phyloP scores from a whole-genome alignment of 2,329 filamentous ascomycete genomes.

The Verticillium isaacii region DNA sequence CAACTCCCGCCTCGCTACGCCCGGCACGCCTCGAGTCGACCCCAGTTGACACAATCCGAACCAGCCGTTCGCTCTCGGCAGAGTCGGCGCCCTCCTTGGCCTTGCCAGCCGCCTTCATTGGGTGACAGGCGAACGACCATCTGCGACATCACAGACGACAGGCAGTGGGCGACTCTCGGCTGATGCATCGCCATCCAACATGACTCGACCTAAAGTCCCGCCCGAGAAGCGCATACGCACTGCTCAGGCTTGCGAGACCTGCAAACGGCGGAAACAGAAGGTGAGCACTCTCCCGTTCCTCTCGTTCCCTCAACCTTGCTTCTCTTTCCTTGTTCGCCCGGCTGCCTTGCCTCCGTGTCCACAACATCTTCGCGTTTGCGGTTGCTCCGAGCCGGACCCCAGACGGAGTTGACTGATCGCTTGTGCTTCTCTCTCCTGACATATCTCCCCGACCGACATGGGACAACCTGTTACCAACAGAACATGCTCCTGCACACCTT shows the following conservation, averaged over 20 bases:
- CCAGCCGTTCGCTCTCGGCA: background rate
- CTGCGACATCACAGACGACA: background rate
- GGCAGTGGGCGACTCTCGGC: conserved; percentile 3
- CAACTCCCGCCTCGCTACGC: conserved; percentile 5
- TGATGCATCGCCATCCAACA: conserved; percentile 19
- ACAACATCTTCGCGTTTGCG: too few species aligned
- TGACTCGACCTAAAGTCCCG: conserved; percentile 52
- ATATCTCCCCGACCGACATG: too few species aligned
- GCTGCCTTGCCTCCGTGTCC: too few species aligned
- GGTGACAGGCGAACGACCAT: conserved; percentile 10
- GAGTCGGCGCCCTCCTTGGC: background rate
- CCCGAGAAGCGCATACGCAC: conserved; percentile 59
- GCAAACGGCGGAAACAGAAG: conserved; percentile 65
- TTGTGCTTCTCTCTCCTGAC: too few species aligned
- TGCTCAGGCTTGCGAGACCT: conserved; percentile 59
- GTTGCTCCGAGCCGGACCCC: too few species aligned
- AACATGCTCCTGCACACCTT: background rate
- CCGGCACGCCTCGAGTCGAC: background rate
- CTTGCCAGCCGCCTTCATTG: conserved; percentile 4
- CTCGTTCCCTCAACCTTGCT: background rate
- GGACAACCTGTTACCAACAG: background rate
- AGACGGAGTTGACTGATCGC: too few species aligned
- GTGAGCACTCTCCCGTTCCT: conserved; percentile 31
- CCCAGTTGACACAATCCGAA: background rate
- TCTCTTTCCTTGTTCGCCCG: background rate